Base-by-base conservation (phyloP, 2,329 filamentous ascomycete species). In the Clonostachys rosea region DNA sequence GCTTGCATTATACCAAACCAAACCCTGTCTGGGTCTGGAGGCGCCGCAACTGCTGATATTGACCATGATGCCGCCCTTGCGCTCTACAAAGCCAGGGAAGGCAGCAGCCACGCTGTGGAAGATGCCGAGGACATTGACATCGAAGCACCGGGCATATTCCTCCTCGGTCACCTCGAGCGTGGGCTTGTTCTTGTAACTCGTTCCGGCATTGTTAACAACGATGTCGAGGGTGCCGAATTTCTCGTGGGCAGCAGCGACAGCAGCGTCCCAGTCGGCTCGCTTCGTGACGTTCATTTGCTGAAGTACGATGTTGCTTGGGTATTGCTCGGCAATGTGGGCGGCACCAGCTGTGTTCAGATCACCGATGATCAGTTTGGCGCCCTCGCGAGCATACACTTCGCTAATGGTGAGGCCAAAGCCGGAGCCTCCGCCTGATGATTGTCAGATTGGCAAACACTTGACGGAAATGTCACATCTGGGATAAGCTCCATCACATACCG, bases 51-150 rank as follows among this genome's bases (percentile, higher is more conserved):
- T 87, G 6, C 87, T 87, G 3, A 87, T 91, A 71, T 91, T 91
- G 74, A 56, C 40, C 37, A 91, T 88, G 62, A 91, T 81, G 61
- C 82, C 86, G 34, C 71, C 79, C 78, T 92, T 91, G 50, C 78
- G 78, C 71, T 90, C 75, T 53, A 78, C 79, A 48, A 87, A 80
- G 62, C 91, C 73, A 43, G 84, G 78, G 43, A 88, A 68, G 36
- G 17, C 17, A 34, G 91, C 80, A 73, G 91, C 91, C 74, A 79
- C 82, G 37, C 88, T 87, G 61, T 79, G 91, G 87, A 87, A 92
- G 11, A 92, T 87, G 33, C 88, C 88, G 76, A 91, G 91, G 59
- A 92, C 88, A 63, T 92, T 92, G 71, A 92, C 90, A 56, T 79
- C 79, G 54, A 90, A 86, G 2, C 87, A 91, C 56, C 89, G 67